These are phyloP conservation scores for Neoarthrinium moseri DNA, from an alignment of 2,329 filamentous ascomycete genomes.

Conservation along the genomic window DNA sequence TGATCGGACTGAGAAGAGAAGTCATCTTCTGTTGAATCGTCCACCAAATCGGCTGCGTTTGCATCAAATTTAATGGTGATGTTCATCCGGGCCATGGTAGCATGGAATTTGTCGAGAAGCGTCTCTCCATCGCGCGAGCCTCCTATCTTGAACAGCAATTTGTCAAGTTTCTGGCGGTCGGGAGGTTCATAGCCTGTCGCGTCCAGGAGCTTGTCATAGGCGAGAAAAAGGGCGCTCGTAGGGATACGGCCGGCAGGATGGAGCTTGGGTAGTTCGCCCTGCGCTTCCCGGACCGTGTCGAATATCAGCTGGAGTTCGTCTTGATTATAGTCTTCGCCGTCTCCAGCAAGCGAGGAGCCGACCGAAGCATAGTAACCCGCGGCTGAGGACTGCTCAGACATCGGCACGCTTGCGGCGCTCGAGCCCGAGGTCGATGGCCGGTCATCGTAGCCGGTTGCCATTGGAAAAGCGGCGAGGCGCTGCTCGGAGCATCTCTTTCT, in stretches of 20 bases:
- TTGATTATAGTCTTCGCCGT: constrained; percentile 12
- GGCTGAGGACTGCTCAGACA: not conserved
- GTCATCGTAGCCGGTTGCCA: not conserved
- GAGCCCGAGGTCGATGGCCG: not conserved
- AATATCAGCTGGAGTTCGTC: constrained; percentile 78
- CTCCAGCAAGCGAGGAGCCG: constrained; percentile 11
- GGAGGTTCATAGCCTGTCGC: constrained; percentile 69
- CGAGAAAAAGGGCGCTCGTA: constrained; percentile 75
- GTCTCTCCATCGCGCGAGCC: constrained; percentile 56
- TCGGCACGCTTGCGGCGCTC: not conserved
- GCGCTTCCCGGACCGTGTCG: constrained; percentile 71
- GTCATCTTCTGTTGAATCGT: constrained; percentile 25
- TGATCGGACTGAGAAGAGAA: constrained; percentile 12
- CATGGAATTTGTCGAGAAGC: constrained; percentile 69
- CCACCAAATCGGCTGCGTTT: no score
- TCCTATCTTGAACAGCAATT: constrained; percentile 77
- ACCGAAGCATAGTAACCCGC: not conserved
- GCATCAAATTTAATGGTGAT: constrained; percentile 68
- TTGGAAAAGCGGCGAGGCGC: not conserved
- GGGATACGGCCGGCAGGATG: constrained; percentile 64
- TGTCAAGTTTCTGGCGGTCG: constrained; percentile 72
- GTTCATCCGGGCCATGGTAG: constrained; percentile 65
- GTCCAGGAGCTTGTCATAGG: constrained; percentile 75
- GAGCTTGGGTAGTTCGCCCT: constrained; percentile 57
- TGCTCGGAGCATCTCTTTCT: not conserved